Evolutionary conservation across 306 rosid genomes (phyloP), one percentile per base, ranked within the genome.

Genomic region (Abrus precatorius): DNA sequence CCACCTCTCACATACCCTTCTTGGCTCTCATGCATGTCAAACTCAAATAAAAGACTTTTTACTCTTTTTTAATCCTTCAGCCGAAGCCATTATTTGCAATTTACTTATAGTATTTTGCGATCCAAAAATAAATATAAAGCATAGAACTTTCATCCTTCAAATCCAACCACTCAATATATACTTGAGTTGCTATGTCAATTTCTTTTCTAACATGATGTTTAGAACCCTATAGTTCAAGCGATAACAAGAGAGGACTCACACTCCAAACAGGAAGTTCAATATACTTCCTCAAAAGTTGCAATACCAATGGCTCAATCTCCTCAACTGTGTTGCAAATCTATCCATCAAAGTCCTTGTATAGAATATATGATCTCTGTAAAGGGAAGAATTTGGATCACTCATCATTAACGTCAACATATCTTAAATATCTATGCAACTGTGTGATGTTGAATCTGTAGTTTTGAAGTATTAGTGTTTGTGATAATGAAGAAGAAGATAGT

Each of bases 261-360:
- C 62, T 7, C 85, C 87, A 86, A 68, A 83, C 81, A 45, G 87
- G 87, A 67, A 78, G 73, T n/a, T 76, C 47, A 4, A 89, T 11
- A 82, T 75, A 86, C 5, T 87, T 77, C 44, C 89, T 81, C n/a
- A 92, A 80, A 40, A 86, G 85, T 2, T 82, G 61, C 63, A 94
- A 45, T n/a, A 92, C 98, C 12, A 85, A 41, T 3, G 83, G 83
- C 60, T 92, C 98, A 43, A 91, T 66, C 71, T 89, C 88, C 48
- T 94, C 93, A 12, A 84, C 94, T 0, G 97, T 85, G 79, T 86
- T 87, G 73, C 92, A 87, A 73, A 94, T 74, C 94, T 94, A 92
- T 6, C 93, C 93, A 28, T 83, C 86, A 60, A 94, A 85, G 6
- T 71, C 50, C 77, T 0, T 20, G 20, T 20, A 85, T 41, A 7